Conservation (phyloP, 257 asterid species). For the Ilex aquifolium region DNA sequence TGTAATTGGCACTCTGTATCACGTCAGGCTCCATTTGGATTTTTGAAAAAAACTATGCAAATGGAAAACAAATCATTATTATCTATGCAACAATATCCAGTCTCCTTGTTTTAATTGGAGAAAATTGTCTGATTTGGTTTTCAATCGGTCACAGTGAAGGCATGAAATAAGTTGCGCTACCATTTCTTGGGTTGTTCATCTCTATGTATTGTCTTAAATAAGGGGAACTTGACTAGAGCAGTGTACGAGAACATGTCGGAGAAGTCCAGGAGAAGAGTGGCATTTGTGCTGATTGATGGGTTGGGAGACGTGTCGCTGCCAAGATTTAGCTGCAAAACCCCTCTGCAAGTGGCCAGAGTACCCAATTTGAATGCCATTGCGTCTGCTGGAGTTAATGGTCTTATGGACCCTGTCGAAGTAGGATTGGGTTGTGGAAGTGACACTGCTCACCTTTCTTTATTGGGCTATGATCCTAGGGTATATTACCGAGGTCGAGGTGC, state of each 20-base stretch:
- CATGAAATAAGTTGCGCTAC: no score
- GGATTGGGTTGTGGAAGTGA: slow-evolving; percentile 97
- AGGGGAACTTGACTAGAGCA: neutral
- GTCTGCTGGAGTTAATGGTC: slow-evolving; percentile 82
- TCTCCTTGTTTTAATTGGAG: no score
- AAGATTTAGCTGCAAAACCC: slow-evolving; percentile 62
- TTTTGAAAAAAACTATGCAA: no score
- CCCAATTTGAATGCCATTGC: slow-evolving; percentile 85
- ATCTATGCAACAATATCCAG: no score
- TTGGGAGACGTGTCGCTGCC: slow-evolving; percentile 92
- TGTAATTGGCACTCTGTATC: no score
- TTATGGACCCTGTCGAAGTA: slow-evolving; percentile 97
- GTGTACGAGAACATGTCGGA: slow-evolving; percentile 50
- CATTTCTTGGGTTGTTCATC: no score
- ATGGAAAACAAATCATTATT: no score
- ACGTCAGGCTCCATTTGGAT: no score
- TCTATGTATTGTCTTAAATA: no score
- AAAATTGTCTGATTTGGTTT: no score
- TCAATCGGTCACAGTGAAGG: no score
- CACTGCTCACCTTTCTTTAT: slow-evolving; percentile 87
- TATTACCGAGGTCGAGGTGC: slow-evolving; percentile 98
- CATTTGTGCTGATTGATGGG: slow-evolving; percentile 87
- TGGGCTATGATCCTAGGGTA: slow-evolving; percentile 88
- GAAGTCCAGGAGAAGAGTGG: slow-evolving; percentile 77
- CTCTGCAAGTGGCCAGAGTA: slow-evolving; percentile 63